Percentiles rank a stretch among this genome's conserved stretches.
phyloP scores from a whole-genome alignment of 2,329 filamentous ascomycete species.

The Talaromyces piceae region DNA sequence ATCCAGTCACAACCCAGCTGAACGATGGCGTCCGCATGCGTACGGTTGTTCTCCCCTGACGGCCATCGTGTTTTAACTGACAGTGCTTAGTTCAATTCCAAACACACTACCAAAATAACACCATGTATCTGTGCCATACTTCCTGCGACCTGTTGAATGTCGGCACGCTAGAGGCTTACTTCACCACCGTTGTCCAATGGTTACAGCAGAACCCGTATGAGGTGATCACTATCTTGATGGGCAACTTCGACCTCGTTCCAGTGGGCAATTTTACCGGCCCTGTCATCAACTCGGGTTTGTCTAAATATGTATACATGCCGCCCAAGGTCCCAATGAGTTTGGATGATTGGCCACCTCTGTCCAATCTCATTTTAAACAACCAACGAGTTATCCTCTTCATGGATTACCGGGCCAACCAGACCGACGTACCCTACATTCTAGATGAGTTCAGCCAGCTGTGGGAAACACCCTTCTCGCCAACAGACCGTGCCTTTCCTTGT shows the following conservation, averaged over 20 bases:
- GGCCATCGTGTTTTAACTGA: neutral
- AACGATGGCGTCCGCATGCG: constrained; percentile 62
- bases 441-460: constrained; percentile 84
- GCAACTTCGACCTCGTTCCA: constrained; percentile 69
- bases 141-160: constrained; percentile 74
- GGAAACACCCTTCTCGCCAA: constrained; percentile 82
- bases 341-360: constrained; percentile 76
- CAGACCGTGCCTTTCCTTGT: constrained; percentile 65
- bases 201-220: constrained; percentile 72
- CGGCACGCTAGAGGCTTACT: constrained; percentile 68
- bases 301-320: constrained; percentile 66
- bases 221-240: constrained; percentile 78
- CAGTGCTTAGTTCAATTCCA: constrained; percentile 49
- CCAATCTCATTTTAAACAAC: constrained; percentile 62
- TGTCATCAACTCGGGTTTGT: constrained; percentile 64
- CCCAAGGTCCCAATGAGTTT: constrained; percentile 62
- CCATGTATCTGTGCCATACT: constrained; percentile 75
- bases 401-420: constrained; percentile 78
- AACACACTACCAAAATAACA: constrained; percentile 48
- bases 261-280: constrained; percentile 58
- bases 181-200: constrained; percentile 64
- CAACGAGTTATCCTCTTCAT: constrained; percentile 73
- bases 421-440: constrained; percentile 70
- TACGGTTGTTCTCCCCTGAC: constrained; percentile 22
- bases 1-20: constrained; percentile 62